Evolutionary conservation across 225 moss, liverwort and hornwort species (phyloP).

Genomic region (Straminergon stramineum): DNA sequence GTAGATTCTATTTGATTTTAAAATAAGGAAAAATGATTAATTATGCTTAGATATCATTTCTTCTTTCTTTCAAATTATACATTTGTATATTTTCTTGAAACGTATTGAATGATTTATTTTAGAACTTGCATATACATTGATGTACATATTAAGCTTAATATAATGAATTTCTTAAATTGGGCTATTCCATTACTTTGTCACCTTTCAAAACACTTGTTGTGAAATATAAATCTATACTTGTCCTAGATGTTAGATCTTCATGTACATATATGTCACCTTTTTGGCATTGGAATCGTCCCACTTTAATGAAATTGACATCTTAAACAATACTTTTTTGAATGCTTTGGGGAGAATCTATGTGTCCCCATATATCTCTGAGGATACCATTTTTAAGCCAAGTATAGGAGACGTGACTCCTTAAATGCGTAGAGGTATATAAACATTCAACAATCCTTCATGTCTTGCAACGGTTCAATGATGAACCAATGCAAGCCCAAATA

Average conservation of each 20-base stretch:
- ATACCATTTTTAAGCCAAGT: background rate
- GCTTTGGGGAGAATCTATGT: background rate
- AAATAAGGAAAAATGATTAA: background rate
- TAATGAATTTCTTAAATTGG: background rate
- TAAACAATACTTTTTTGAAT: background rate
- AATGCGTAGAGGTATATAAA: background rate
- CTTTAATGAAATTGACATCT: background rate
- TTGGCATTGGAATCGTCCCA: rapidly evolving
- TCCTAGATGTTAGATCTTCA: background rate
- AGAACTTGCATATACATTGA: background rate
- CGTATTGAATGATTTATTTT: background rate
- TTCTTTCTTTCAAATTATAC: background rate
- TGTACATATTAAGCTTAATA: background rate
- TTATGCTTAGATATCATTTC: background rate
- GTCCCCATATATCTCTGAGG: background rate
- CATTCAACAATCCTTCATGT: background rate
- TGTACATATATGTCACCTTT: background rate
- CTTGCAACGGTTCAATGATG: background rate
- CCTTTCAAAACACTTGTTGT: background rate
- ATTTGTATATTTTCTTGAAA: background rate
- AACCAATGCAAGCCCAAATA: background rate
- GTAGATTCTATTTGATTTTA: background rate
- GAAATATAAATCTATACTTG: background rate
- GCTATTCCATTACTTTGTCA: background rate
- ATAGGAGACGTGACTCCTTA: background rate